Base-by-base conservation (phyloP, 2,329 filamentous ascomycete genomes). In the Colletotrichum sp. region DNA sequence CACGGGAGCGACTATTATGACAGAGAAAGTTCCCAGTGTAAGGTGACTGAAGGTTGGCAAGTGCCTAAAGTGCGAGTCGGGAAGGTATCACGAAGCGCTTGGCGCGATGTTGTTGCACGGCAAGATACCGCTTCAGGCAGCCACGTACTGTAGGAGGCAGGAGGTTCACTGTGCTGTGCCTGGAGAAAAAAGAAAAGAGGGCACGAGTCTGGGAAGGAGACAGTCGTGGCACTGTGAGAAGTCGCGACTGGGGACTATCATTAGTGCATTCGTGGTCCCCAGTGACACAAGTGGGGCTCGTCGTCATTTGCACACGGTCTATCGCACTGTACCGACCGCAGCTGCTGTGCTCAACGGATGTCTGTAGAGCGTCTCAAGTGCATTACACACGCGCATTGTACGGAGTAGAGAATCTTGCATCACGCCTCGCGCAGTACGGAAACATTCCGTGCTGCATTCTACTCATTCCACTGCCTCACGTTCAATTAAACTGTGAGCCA, bases 51-150 rank as follows among this genome's bases (percentile, higher is more conserved):
- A 31, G 59, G 15, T 51, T 24, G 43, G n/a, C n/a, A 21, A 51
- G 43, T 51, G 43, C 43, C 38, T 47, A 15, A 51, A 51, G 5
- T 21, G 43, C 47, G 29, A 21, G 57, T 43, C 29, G 58, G 34
- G 43, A 36, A 62, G 33, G 71, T 70, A 70, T 73, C 43, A 73
- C 71, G 27, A 61, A 33, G 24, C 47, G 9, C 58, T 73, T 66
- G 61, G 71, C 55, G 67, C 24, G n/a, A 43, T 59, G 67, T 59
- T 36, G 67, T 73, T 61, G 24, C 21, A 57, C 38, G 51, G 61
- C 29, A 24, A 24, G 24, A 33, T 34, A 5, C 51, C 38, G 62
- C 38, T 61, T 61, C 70, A 75, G 73, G 73, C 73, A 73, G 70
- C 73, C 43, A 36, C 21, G 73, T 66, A 66, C 73, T 70, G 73